Evolutionary conservation across 148 eudicot genomes (phyloP).

Genomic region (Arctostaphylos glauca): DNA sequence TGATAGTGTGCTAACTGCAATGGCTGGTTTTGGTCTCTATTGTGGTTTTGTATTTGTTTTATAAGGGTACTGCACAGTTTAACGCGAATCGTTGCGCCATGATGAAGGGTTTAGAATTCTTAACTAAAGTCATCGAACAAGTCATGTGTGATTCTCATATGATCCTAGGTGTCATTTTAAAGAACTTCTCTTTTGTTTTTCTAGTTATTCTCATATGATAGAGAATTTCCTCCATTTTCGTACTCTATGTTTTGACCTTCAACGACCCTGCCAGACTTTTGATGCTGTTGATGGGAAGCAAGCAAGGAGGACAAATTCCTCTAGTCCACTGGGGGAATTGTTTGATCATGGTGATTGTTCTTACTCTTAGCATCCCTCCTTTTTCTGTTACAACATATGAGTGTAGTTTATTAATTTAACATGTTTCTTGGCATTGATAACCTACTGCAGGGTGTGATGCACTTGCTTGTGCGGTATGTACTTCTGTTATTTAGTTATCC

Average conservation of each 20-base stretch:
- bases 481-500: slow-evolving; percentile 1
- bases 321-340: slow-evolving; percentile 98
- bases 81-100: neutral
- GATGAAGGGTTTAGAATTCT: neutral
- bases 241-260: neutral
- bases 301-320: slow-evolving; percentile 96
- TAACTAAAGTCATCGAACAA: neutral
- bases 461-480: slow-evolving; percentile 86
- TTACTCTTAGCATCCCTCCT: neutral
- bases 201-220: neutral
- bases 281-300: slow-evolving; percentile 99
- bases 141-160: neutral
- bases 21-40: slow-evolving; percentile 3
- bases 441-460: slow-evolving; percentile 83
- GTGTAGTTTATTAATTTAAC: neutral
- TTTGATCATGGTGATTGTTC: slow-evolving; percentile 81
- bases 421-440: slow-evolving; percentile 16
- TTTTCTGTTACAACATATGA: neutral
- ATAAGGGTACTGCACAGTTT: neutral
- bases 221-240: neutral
- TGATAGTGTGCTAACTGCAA: neutral
- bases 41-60: neutral
- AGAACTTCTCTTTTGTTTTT: neutral
- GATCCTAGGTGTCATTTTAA: neutral
- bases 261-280: slow-evolving; percentile 60